These are phyloP conservation scores for Perkinsus chesapeaki DNA, from an alignment of 169 alveolate species.

Conservation along the genomic window DNA sequence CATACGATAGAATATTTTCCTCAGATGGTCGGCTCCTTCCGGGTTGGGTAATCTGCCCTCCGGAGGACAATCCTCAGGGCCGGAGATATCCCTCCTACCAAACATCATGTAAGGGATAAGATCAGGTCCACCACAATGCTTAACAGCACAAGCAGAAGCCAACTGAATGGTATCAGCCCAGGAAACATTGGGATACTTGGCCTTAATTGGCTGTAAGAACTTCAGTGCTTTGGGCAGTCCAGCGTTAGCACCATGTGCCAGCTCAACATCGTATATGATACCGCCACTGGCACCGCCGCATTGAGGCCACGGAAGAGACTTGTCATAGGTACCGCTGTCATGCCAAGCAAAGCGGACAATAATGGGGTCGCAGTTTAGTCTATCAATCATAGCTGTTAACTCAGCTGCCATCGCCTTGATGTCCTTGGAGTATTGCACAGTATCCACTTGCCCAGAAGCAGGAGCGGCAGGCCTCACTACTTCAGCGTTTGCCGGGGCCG, in stretches of 20 bases:
- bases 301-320: conserved; percentile 13
- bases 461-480: background rate
- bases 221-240: conserved; percentile 50
- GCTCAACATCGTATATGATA: conserved; percentile 36
- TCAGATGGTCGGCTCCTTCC: conserved; percentile 12
- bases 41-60: background rate
- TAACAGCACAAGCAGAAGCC: conserved; percentile 55
- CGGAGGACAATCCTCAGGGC: background rate
- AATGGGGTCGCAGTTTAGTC: conserved; percentile 9
- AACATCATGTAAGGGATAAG: conserved; percentile 31
- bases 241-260: conserved; percentile 40
- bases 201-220: conserved; percentile 37
- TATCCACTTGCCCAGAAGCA: background rate
- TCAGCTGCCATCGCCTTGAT: background rate
- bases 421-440: background rate
- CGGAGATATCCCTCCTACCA: conserved; percentile 35
- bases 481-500: background rate
- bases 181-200: conserved; percentile 47
- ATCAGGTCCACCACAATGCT: conserved; percentile 55
- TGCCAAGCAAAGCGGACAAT: conserved; percentile 21
- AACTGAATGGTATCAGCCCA: conserved; percentile 52
- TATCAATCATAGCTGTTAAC: background rate
- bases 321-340: conserved; percentile 18
- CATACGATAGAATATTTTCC: conserved; percentile 39
- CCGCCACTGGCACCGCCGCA: conserved; percentile 55